Evolutionary conservation across 2,329 filamentous ascomycete genomes (phyloP), one percentile per base, ranked within the genome.

Genomic region (Microcera coccophila): DNA sequence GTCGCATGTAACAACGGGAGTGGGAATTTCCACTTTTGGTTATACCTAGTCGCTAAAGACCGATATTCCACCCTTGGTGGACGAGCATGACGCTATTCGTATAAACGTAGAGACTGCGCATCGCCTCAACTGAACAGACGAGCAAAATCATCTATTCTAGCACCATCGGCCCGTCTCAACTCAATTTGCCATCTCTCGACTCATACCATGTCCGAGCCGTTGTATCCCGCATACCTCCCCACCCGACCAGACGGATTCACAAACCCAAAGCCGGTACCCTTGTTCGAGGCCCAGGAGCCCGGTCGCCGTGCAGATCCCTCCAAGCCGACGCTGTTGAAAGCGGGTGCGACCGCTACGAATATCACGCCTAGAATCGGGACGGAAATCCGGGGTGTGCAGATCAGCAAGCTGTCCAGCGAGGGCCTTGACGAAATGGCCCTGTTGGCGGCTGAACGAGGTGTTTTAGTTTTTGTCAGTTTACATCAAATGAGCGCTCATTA

Each of bases 181-280:
- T 21, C 39, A 3, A 14, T 4, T n/a, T 26, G 14, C 14, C 19
- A 26, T n/a, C 10, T 26, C 12, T 14, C 5, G 12, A 24, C 19
- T 21, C 19, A 22, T 21, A 38, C 28, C 36, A 56, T 60, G 54
- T 52, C 61, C 2, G 46, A 50, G 10, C 62, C 62, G 5, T 34
- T 63, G 5, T 64, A 64, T 43, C 60, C 62, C 29, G 53, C 54
- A 5, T 64, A 64, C 33, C 49, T 64, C 8, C 62, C 62, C 19
- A 64, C 59, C 20, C 53, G 62, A 36, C 54, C 59, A 0, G 60
- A 63, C n/a, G 62, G 62, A 2, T 64, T 54, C 24, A 42, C 36
- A 7, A 47, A 53, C 0, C 57, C 59, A 3, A 38, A 54, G 7
- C 41, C 42, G 4, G 41, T 63, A 1, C 54, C 61, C 33, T 43